These are phyloP conservation scores for Prunus dulcis DNA, from an alignment of 306 rosid species.

Conservation along the genomic window DNA sequence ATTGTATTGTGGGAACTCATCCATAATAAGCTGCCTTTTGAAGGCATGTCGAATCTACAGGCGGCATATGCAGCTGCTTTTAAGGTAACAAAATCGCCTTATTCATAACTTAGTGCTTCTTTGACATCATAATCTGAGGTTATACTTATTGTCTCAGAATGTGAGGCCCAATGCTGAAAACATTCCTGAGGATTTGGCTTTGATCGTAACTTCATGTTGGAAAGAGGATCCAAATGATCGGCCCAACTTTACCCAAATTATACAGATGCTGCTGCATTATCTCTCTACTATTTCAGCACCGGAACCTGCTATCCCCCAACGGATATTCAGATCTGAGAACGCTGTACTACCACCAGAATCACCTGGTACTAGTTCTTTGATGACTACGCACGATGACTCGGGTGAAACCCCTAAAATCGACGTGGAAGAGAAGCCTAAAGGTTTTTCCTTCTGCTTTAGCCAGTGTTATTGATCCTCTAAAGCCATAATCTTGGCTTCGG, in stretches of 20 bases:
- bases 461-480: slow-evolving; percentile 54
- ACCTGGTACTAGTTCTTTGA: slow-evolving; percentile 88
- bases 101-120: background rate
- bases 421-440: slow-evolving; percentile 52
- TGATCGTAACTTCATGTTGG: slow-evolving; percentile 86
- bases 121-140: background rate
- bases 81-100: slow-evolving; percentile 45
- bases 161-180: slow-evolving; percentile 83
- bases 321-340: slow-evolving; percentile 57
- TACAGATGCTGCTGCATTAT: slow-evolving; percentile 78
- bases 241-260: slow-evolving; percentile 72
- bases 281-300: slow-evolving; percentile 53
- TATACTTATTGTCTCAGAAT: slow-evolving; percentile 47
- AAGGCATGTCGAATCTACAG: slow-evolving; percentile 98
- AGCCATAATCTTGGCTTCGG: background rate
- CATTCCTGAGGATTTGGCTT: slow-evolving; percentile 70
- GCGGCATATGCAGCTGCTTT: slow-evolving; percentile 99
- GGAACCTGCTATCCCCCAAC: slow-evolving; percentile 43
- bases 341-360: slow-evolving; percentile 83
- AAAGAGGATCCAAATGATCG: slow-evolving; percentile 78
- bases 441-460: slow-evolving; percentile 70
- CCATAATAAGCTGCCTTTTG: slow-evolving; percentile 84
- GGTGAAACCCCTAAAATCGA: slow-evolving; percentile 36
- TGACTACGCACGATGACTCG: slow-evolving; percentile 51
- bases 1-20: slow-evolving; percentile 95